Base-by-base conservation (phyloP, 192 early-diverging fungal species). In the Hyaloraphidium curvatum region DNA sequence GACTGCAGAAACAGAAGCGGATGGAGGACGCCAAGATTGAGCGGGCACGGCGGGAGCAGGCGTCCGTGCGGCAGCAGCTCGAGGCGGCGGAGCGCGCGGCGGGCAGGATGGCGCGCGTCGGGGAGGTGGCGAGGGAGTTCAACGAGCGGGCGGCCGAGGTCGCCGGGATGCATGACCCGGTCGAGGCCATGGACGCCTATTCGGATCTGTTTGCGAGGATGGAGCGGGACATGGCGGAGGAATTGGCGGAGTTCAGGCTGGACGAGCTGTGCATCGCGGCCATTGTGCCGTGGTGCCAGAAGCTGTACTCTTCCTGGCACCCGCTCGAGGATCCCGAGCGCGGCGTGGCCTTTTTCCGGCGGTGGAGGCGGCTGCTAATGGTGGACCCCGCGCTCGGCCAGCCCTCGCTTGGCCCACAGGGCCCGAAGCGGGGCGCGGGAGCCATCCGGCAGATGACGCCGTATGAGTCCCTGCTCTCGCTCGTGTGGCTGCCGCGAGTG, bases 401-500 rank as follows among this genome's bases (percentile, higher is more conserved):
- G n/a, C n/a, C n/a, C n/a, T n/a, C n/a, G n/a, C n/a, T n/a, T n/a
- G n/a, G n/a, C n/a, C n/a, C n/a, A n/a, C n/a, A n/a, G n/a, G n/a
- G n/a, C n/a, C n/a, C n/a, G n/a, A n/a, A n/a, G n/a, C n/a, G n/a
- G n/a, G 19, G 23, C 19, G 51, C 40, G 37, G 21, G 2, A 30
- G 11, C 31, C 23, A 3, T 16, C 30, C 30, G 23, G 29, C 29
- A 57, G 30, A 83, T 84, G 78, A 87, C 85, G 0, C 75, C 79
- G 0, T 91, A 73, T 59, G 87, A 91, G 56, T 70, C 67, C 27
- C 68, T 91, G 67, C 59, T 91, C 59, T 83, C 79, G 58, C 68
- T 71, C 21, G 54, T 79, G 19, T 88, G 87, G 87, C 65, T 91
- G 13, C 79, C 79, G 0, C 79, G 73, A 59, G 70, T 88, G 11